phyloP scores from a whole-genome alignment of 2,329 filamentous ascomycete genomes.

The Exophiala mesophila region DNA sequence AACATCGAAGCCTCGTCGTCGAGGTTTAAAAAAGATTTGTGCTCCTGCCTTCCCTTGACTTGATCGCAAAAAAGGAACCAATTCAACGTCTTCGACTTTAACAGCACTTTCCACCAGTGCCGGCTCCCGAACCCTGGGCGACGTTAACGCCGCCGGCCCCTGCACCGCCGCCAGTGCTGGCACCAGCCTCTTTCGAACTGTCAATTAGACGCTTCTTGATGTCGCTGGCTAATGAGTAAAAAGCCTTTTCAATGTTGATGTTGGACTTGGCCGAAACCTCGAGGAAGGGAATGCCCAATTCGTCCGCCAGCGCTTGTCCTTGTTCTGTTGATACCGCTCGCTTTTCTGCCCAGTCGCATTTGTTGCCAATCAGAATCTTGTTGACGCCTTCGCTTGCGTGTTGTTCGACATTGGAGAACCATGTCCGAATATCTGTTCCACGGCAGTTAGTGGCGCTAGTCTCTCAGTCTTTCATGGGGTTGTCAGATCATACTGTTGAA shows the following conservation, averaged over 20 bases:
- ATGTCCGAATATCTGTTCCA: conserved; percentile 84
- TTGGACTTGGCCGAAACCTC: conserved; percentile 98
- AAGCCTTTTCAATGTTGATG: conserved; percentile 99
- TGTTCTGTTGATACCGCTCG: conserved; percentile 87
- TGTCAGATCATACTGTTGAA: conserved; percentile 72
- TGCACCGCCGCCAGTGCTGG: conserved; percentile 23
- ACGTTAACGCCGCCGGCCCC: conserved; percentile 62
- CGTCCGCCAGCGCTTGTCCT: conserved; percentile 87
- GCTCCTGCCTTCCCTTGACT: no score
- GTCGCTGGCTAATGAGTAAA: conserved; percentile 88
- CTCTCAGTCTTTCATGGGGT: not conserved
- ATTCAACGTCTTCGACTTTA: conserved; percentile 34
- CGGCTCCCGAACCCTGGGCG: conserved; percentile 52
- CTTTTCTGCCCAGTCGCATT: conserved; percentile 99
- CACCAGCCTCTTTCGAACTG: conserved; percentile 58
- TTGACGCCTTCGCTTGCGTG: conserved; percentile 98
- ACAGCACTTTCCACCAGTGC: conserved; percentile 69
- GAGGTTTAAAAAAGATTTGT: no score
- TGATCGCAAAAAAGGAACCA: no score
- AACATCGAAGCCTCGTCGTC: no score
- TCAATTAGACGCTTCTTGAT: conserved; percentile 99
- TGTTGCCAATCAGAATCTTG: conserved; percentile 99
- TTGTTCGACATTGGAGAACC: conserved; percentile 98
- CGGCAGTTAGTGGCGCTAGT: conserved; percentile 5
- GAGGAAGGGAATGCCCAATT: conserved; percentile 95